These are phyloP conservation scores for Cornus florida DNA, from an alignment of 148 eudicot species.

Conservation along the genomic window DNA sequence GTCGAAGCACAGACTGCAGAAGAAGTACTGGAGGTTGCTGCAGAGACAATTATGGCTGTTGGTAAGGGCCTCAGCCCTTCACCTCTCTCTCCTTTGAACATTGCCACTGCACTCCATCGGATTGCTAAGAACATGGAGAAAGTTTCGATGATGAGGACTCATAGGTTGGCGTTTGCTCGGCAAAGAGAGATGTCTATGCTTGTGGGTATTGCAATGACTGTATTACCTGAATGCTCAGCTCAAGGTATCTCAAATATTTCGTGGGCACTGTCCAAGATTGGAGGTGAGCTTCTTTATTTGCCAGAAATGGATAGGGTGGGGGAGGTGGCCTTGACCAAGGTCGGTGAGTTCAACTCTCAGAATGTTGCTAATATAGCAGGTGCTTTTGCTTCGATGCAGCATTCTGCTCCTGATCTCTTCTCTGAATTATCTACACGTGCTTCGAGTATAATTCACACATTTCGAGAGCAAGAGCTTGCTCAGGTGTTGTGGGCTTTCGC, in stretches of 20 bases:
- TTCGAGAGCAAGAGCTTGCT: constrained; percentile 86
- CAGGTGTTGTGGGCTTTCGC: constrained; percentile 96
- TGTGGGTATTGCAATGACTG: constrained; percentile 82
- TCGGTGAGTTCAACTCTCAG: constrained; percentile 79
- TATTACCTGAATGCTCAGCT: constrained; percentile 83
- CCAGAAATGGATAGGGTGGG: constrained; percentile 95
- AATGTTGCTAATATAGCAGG: constrained; percentile 96
- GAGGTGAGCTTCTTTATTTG: constrained; percentile 88
- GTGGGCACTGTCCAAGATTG: constrained; percentile 95
- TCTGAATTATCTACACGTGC: constrained; percentile 62
- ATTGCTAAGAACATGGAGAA: constrained; percentile 99
- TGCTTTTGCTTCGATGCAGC: constrained; percentile 95
- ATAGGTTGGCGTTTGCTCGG: constrained; percentile 82
- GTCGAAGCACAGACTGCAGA: constrained; percentile 85
- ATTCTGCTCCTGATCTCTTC: constrained; percentile 84
- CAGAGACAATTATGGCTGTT: constrained; percentile 67
- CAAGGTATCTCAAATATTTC: constrained; percentile 94
- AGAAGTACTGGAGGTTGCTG: constrained; percentile 73
- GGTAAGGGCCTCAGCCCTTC: constrained; percentile 94
- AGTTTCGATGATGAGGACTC: constrained; percentile 78
- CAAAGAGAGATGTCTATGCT: constrained; percentile 95
- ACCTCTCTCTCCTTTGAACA: constrained; percentile 84
- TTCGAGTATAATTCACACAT: constrained; percentile 60
- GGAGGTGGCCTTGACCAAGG: constrained; percentile 77
- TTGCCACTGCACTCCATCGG: constrained; percentile 92